These are phyloP conservation scores for Phytophthora brassicae DNA, from an alignment of 352 stramenopile species.

Conservation along the genomic window DNA sequence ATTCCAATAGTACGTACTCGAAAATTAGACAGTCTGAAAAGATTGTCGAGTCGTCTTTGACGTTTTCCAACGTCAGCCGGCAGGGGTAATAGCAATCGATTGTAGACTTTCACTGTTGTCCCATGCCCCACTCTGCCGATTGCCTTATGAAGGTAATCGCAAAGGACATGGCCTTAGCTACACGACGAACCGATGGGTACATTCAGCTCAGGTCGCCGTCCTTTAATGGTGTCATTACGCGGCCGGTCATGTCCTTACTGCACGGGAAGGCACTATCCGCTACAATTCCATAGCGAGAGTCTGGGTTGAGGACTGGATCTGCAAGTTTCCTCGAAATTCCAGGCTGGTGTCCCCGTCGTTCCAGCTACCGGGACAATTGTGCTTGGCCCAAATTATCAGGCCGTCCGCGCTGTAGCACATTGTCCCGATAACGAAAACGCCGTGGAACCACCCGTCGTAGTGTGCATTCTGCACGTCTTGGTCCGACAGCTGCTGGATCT, in stretches of 20 bases:
- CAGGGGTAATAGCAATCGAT: not conserved
- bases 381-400: slow-evolving; percentile 10
- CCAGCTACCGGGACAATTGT: slow-evolving; percentile 17
- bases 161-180: not conserved
- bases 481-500: not conserved
- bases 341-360: slow-evolving; percentile 15
- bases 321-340: not conserved
- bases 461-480: slow-evolving; percentile 13
- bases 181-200: not conserved
- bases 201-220: not conserved
- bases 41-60: not conserved
- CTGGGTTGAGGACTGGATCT: not conserved
- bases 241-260: not conserved
- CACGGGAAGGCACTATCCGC: slow-evolving; percentile 2
- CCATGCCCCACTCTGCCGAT: not conserved
- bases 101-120: not conserved
- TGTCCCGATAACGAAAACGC: slow-evolving; percentile 9
- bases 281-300: slow-evolving; percentile 6
- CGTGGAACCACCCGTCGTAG: slow-evolving; percentile 19
- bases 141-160: not conserved
- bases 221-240: not conserved
- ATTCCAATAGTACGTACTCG: not conserved
- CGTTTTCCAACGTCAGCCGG: not conserved
- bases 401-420: slow-evolving; percentile 14
- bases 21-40: not conserved